phyloP scores from a whole-genome alignment of 257 asterid genomes.

The Lycium ferocissimum region DNA sequence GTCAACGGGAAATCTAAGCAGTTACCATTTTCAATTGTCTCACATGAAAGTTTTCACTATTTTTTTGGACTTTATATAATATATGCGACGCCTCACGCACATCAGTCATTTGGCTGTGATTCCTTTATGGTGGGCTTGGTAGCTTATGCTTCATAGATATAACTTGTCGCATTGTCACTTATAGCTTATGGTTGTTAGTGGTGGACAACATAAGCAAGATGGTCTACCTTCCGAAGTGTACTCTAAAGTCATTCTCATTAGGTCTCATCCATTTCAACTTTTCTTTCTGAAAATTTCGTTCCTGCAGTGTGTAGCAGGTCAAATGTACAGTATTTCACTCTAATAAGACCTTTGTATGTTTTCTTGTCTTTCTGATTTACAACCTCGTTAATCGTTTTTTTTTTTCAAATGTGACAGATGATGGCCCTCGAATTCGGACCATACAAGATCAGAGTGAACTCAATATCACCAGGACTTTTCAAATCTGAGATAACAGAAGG shows the following conservation, averaged over 20 bases:
- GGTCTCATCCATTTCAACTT: neutral
- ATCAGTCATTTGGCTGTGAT: neutral
- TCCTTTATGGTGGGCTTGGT: neutral
- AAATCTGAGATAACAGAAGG: conserved; percentile 73
- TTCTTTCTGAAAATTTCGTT: neutral
- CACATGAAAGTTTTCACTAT: neutral
- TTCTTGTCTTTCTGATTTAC: conserved; percentile 17
- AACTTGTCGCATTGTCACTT: neutral
- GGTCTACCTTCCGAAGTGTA: neutral
- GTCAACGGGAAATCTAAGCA: conserved; percentile 4
- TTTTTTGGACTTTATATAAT: neutral
- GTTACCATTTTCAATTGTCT: neutral
- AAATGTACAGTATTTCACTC: neutral
- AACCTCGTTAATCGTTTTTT: neutral
- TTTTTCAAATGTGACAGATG: conserved; percentile 44
- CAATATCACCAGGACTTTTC: conserved; percentile 73
- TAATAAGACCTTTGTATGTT: neutral
- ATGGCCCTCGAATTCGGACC: conserved; percentile 79
- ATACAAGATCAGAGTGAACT: conserved; percentile 71
- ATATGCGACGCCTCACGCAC: neutral
- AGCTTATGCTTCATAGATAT: neutral
- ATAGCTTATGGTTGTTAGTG: neutral
- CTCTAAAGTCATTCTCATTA: neutral
- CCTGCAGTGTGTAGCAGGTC: neutral
- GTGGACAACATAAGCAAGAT: neutral